A percentile compares a stretch with the other conserved stretches of the same genome.
These are phyloP conservation scores for Rhodotorula graminis DNA, from an alignment of 768 basidiomycete genomes.

Conservation along the genomic window DNA sequence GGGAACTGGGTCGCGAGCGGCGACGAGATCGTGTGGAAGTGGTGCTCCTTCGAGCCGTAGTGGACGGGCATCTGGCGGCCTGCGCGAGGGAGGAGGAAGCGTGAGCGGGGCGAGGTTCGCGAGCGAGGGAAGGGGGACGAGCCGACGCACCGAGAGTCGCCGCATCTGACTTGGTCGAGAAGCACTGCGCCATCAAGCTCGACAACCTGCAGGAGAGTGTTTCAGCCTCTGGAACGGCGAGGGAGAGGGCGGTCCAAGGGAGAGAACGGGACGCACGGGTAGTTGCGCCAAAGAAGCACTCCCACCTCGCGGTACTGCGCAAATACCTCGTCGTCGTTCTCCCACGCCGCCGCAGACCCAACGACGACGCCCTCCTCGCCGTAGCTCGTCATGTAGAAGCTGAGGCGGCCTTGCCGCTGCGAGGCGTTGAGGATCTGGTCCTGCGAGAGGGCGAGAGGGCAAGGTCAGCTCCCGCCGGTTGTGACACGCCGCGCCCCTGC, in stretches of 20 bases:
- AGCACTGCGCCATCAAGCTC: constrained; percentile 83
- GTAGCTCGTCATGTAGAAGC: constrained; percentile 44
- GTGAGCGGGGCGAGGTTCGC: not conserved
- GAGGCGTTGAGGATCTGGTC: constrained; percentile 87
- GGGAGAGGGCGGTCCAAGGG: no score
- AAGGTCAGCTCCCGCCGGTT: no score
- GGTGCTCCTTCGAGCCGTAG: constrained; percentile 73
- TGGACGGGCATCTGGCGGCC: constrained; percentile 54
- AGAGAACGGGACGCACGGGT: constrained; percentile 47
- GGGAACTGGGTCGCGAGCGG: constrained; percentile 91
- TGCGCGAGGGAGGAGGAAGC: not conserved
- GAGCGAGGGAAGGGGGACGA: not conserved
- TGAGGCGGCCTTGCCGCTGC: constrained; percentile 73
- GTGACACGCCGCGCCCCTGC: no score
- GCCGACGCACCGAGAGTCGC: constrained; percentile 66
- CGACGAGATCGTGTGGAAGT: constrained; percentile 91
- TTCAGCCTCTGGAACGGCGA: no score
- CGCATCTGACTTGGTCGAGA: constrained; percentile 75
- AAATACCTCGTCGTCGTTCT: constrained; percentile 78
- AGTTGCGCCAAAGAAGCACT: constrained; percentile 82
- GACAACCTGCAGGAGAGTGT: constrained; percentile 50
- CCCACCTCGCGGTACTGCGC: constrained; percentile 82
- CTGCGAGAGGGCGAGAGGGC: not conserved
- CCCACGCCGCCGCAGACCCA: constrained; percentile 72
- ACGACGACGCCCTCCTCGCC: constrained; percentile 33